Conservation (phyloP, 2,329 filamentous ascomycete species). For the Zarea fungicola region DNA sequence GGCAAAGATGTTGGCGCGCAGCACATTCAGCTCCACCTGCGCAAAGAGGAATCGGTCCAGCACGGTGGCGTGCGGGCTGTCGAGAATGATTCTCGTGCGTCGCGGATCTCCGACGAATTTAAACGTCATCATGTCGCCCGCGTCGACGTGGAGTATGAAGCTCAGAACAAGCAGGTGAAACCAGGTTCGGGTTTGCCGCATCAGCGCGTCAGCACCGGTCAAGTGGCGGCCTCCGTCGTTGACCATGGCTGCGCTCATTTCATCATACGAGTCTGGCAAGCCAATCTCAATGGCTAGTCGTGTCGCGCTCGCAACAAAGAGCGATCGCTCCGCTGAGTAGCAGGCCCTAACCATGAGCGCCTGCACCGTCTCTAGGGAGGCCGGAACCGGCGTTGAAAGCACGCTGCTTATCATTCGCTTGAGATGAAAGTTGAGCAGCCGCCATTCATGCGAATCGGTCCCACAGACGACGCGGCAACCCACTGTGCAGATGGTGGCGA, state of each 20-base stretch:
- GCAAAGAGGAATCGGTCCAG: conserved; percentile 48
- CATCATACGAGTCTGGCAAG: conserved; percentile 38
- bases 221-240: not conserved
- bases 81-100: conserved; percentile 39
- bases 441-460: conserved; percentile 32
- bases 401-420: conserved; percentile 39
- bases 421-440: conserved; percentile 38
- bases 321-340: conserved; percentile 46
- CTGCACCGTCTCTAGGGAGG: conserved; percentile 44
- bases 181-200: conserved; percentile 43
- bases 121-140: conserved; percentile 20
- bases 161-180: conserved; percentile 48
- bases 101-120: conserved; percentile 38
- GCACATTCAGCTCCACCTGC: conserved; percentile 39
- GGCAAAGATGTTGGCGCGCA: conserved; percentile 31
- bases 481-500: conserved; percentile 47
- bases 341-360: conserved; percentile 47
- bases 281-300: conserved; percentile 45
- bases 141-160: conserved; percentile 42
- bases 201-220: too few species aligned
- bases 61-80: conserved; percentile 36
- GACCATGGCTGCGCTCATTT: conserved; percentile 24
- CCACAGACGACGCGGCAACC: conserved; percentile 42
- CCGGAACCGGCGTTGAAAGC: conserved; percentile 19
- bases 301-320: conserved; percentile 44